phyloP scores from a whole-genome alignment of 148 eudicot species.

The Amaranthus palmeri region DNA sequence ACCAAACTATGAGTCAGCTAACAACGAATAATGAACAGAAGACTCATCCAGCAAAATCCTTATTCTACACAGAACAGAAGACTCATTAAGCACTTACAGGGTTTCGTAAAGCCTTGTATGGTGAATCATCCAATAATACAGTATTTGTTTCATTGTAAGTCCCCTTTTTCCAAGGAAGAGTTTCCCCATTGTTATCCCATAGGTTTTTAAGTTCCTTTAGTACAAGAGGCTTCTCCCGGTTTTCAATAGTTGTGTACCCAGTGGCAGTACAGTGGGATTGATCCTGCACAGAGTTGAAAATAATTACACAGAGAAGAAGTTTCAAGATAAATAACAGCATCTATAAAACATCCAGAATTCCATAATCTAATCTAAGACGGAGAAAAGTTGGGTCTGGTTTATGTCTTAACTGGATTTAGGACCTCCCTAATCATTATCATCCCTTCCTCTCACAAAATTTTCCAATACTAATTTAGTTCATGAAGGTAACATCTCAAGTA shows the following conservation, averaged over 20 bases:
- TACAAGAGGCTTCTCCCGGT: conserved; percentile 64
- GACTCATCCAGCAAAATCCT: neutral
- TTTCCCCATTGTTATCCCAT: conserved; percentile 50
- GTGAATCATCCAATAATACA: conserved; percentile 84
- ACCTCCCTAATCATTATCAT: no score
- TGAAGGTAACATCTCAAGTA: no score
- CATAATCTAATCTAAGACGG: no score
- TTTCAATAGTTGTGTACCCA: conserved; percentile 48
- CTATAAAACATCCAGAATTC: no score
- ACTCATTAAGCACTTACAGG: conserved; percentile 49
- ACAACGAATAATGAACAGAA: neutral
- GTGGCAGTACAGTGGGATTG: conserved; percentile 75
- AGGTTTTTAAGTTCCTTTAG: conserved; percentile 69
- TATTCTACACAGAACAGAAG: neutral
- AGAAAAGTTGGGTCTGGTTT: no score
- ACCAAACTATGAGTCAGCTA: neutral
- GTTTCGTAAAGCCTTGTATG: conserved; percentile 78
- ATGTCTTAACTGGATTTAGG: no score
- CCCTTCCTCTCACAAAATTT: no score
- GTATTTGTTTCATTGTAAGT: conserved; percentile 72
- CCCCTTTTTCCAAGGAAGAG: conserved; percentile 72
- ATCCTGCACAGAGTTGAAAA: conserved; percentile 38
- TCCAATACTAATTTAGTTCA: no score
- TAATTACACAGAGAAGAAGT: no score
- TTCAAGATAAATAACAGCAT: no score